Evolutionary conservation across 176 grass and related monocot genomes (phyloP).

Genomic region (Elymus sibiricus): DNA sequence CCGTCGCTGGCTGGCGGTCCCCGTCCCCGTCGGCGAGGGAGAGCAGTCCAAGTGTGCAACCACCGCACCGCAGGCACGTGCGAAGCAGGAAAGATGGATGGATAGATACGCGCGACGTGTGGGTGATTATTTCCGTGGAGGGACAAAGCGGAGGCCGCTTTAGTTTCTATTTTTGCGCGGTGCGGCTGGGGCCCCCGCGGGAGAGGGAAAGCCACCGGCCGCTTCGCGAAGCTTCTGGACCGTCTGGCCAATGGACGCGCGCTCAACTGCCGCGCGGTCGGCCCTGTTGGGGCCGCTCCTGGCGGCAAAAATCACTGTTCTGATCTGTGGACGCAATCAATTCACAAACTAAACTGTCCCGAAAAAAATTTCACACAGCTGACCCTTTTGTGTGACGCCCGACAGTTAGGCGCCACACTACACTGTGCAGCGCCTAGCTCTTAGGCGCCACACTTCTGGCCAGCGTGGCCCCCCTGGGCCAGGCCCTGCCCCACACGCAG

Average conservation of each 20-base stretch:
- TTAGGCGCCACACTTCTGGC: too few relatives aligned
- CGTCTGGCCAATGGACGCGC: background rate
- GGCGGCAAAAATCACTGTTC: too few relatives aligned
- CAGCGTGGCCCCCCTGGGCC: too few relatives aligned
- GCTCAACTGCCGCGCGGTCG: background rate
- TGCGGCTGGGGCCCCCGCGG: background rate
- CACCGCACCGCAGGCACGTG: background rate
- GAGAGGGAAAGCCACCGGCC: background rate
- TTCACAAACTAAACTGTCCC: too few relatives aligned
- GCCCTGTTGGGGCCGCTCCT: background rate
- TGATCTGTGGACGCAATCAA: too few relatives aligned
- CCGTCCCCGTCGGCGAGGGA: background rate
- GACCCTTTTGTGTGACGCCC: too few relatives aligned
- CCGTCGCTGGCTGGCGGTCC: background rate
- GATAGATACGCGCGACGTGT: constrained; percentile 2
- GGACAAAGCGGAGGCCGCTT: background rate
- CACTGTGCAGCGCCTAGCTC: too few relatives aligned
- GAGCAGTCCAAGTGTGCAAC: background rate
- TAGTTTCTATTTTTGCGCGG: background rate
- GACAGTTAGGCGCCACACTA: too few relatives aligned
- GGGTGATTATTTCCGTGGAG: background rate
- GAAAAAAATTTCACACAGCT: too few relatives aligned
- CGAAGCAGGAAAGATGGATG: background rate
- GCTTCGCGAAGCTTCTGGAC: constrained; percentile 1
- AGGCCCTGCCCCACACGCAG: too few relatives aligned